Base-by-base conservation (phyloP, 1,284 basidiomycete genomes). In the Violaceomyces palustris region DNA sequence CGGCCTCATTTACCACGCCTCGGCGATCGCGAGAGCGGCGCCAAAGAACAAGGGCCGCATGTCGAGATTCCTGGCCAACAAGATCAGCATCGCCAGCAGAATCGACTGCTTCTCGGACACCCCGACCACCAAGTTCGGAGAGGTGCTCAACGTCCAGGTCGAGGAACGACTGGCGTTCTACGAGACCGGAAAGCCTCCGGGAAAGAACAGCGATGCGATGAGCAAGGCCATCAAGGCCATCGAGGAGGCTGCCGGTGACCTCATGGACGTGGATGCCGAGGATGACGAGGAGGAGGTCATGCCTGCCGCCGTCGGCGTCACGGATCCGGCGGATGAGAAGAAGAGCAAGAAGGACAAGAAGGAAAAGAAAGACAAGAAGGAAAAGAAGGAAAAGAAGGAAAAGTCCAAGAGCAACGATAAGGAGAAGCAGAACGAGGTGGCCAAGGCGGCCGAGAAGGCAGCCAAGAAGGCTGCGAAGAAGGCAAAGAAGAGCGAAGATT, bases 31-130 rank as follows among this genome's bases (percentile, higher is more conserved):
- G 18, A 86, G 93, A 40, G 92, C 94, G 3, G 88, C 85, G 14
- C 81, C 90, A 44, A 94, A 94, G 77, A 85, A 91, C 80, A 99
- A 98, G 80, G 93, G 93, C 27, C 85, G 94, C 50, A 97, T 97
- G 75, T 66, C 66, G 37, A 53, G 67, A 10, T 69, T 69, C 61
- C 80, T 99, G 26, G 94, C 93, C 38, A 98, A 98, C 82, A 99
- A 99, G 78, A 94, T 91, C 75, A 93, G 90, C 45, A 98, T 99
- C 69, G 94, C 94, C 6, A 87, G 88, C 35, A 81, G 94, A 50
- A 98, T 98, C 77, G 94, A 99, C 76, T 97, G 94, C 77, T 98
- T 91, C 75, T 81, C 86, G 4, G 88, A 88, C 14, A 54, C 50
- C 38, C 93, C 93, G 0, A 89, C 89, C 9, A 77, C 87, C 45